phyloP scores from a whole-genome alignment of 768 basidiomycete species.

The Dacryopinax primogenitus region DNA sequence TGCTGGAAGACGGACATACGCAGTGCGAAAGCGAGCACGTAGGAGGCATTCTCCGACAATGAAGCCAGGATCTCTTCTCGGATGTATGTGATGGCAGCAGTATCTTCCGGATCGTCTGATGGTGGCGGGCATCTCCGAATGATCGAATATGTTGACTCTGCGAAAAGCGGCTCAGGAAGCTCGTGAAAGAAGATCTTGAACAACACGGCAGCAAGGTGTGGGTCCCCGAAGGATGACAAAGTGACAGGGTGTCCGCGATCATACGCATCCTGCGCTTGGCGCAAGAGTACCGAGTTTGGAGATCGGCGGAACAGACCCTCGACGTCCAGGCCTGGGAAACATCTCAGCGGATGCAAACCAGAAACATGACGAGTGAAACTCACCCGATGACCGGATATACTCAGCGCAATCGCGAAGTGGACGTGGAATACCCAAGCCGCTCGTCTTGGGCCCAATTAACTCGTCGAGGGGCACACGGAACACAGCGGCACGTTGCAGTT shows the following conservation, averaged over 20 bases:
- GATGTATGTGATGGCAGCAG: conserved; percentile 50
- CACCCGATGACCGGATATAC: conserved; percentile 50
- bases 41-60: conserved; percentile 30
- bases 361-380: neutral
- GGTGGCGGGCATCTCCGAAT: conserved; percentile 56
- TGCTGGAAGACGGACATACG: conserved; percentile 32
- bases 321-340: conserved; percentile 40
- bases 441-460: conserved; percentile 70
- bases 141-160: conserved; percentile 50
- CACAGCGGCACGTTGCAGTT: conserved; percentile 38
- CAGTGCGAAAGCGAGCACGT: conserved; percentile 56
- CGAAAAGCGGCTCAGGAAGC: conserved; percentile 65
- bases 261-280: conserved; percentile 69
- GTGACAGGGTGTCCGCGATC: conserved; percentile 79
- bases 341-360: neutral
- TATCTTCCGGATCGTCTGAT: conserved; percentile 40
- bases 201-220: conserved; percentile 70
- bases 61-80: conserved; percentile 54
- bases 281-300: conserved; percentile 53
- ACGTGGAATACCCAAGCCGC: conserved; percentile 69
- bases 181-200: conserved; percentile 78
- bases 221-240: conserved; percentile 59
- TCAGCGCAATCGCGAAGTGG: conserved; percentile 65
- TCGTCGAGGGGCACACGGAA: conserved; percentile 76
- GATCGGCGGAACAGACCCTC: conserved; percentile 79